phyloP scores from a whole-genome alignment of 2,329 filamentous ascomycete species.

The Cercospora janseana region DNA sequence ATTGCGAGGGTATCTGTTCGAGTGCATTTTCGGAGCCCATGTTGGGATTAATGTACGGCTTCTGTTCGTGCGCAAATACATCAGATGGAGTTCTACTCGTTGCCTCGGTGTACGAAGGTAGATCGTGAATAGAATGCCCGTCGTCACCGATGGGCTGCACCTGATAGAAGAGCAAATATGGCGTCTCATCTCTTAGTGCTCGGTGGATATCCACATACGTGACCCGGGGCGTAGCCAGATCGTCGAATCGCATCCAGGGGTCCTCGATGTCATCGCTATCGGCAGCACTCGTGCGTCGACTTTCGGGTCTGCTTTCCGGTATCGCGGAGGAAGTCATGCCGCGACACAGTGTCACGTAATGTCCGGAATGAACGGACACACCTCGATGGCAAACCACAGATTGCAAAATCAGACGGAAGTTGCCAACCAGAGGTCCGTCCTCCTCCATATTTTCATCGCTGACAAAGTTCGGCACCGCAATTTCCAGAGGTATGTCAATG shows the following conservation, averaged over 20 bases:
- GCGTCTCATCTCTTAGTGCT: constrained; percentile 80
- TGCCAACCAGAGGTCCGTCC: constrained; percentile 69
- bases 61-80: constrained; percentile 26
- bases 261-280: constrained; percentile 62
- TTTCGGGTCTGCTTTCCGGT: constrained; percentile 44
- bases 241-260: constrained; percentile 90
- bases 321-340: constrained; percentile 57
- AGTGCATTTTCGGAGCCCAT: constrained; percentile 25
- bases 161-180: constrained; percentile 93
- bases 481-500: constrained; percentile 87
- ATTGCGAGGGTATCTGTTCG: constrained; percentile 18
- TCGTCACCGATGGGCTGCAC: constrained; percentile 82
- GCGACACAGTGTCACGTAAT: constrained; percentile 84
- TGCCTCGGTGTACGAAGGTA: constrained; percentile 46
- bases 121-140: constrained; percentile 37
- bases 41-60: constrained; percentile 28
- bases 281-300: constrained; percentile 21
- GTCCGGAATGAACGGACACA: constrained; percentile 78
- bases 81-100: constrained; percentile 34
- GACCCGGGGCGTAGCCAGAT: constrained; percentile 72
- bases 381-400: constrained; percentile 92
- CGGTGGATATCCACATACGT: constrained; percentile 73
- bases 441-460: constrained; percentile 69
- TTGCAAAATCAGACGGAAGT: constrained; percentile 89
- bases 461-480: constrained; percentile 83